Conservation (phyloP, 441 rosid species). For the Syzygium malaccense region DNA sequence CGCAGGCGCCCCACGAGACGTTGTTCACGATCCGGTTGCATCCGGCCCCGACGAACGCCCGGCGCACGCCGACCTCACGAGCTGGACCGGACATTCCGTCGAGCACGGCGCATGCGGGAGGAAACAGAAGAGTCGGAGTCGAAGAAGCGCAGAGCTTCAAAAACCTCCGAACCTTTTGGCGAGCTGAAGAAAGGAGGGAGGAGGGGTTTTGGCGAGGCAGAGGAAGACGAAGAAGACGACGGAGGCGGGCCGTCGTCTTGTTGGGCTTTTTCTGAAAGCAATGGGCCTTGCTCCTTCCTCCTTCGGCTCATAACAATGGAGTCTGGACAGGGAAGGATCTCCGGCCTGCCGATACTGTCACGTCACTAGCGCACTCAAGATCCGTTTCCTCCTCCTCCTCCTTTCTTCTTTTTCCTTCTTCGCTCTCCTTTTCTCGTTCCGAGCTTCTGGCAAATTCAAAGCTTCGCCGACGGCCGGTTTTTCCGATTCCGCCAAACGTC, state of each 20-base stretch:
- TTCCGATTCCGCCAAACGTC: not conserved
- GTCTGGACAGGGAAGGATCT: not conserved
- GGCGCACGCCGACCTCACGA: slow-evolving; percentile 19
- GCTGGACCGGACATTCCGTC: not conserved
- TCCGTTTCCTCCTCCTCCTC: not conserved
- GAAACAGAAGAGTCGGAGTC: not conserved
- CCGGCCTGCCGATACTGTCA: not conserved
- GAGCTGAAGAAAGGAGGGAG: not conserved
- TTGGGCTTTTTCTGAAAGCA: not conserved
- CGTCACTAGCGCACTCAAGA: not conserved
- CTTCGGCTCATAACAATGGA: not conserved
- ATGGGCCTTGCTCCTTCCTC: not conserved
- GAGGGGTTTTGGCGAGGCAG: not conserved
- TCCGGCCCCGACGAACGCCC: slow-evolving; percentile 83
- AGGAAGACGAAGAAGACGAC: not conserved
- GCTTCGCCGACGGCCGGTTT: not conserved
- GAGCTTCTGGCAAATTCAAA: not conserved
- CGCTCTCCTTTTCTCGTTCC: not conserved
- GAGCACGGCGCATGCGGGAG: not conserved
- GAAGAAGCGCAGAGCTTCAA: not conserved
- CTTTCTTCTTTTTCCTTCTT: not conserved
- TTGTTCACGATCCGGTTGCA: slow-evolving; percentile 91
- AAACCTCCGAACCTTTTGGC: not conserved
- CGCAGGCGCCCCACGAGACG: slow-evolving; percentile 92
- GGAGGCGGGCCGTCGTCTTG: not conserved